Percentiles rank a stretch among this genome's conserved stretches.
These are phyloP conservation scores for Larix kaempferi DNA, from an alignment of 75 land plant genomes.

Conservation along the genomic window DNA sequence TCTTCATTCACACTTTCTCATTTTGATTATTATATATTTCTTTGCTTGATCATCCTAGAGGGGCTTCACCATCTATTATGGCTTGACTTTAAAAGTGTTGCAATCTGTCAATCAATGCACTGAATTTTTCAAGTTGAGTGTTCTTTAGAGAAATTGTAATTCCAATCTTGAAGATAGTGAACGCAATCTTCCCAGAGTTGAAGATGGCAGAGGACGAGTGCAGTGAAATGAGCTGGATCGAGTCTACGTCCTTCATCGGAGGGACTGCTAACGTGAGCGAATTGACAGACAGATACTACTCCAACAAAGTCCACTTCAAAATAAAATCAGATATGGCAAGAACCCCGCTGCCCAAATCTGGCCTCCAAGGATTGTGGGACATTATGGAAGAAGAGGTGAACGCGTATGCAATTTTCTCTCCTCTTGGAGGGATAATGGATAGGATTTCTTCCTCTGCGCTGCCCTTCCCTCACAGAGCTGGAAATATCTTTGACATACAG, in stretches of 20 bases:
- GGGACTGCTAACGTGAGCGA: no score
- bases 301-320: not conserved
- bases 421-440: constrained; percentile 13
- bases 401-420: constrained; percentile 7
- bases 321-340: not conserved
- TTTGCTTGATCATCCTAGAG: not conserved
- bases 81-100: no score
- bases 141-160: no score
- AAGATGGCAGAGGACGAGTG: no score
- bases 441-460: not conserved
- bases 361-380: constrained; percentile 1
- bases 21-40: not conserved
- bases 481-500: constrained; percentile 6
- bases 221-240: no score
- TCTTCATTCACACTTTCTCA: no score
- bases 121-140: no score
- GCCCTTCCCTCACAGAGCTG: constrained; percentile 3
- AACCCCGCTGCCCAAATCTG: not conserved
- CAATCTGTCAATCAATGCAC: no score
- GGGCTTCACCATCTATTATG: no score
- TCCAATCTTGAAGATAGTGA: not conserved
- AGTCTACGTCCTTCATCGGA: no score
- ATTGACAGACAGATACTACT: not conserved
- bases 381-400: not conserved
- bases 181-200: no score